Base-by-base conservation (phyloP, 164 flowering plant species). In the Nymphaea colorata region DNA sequence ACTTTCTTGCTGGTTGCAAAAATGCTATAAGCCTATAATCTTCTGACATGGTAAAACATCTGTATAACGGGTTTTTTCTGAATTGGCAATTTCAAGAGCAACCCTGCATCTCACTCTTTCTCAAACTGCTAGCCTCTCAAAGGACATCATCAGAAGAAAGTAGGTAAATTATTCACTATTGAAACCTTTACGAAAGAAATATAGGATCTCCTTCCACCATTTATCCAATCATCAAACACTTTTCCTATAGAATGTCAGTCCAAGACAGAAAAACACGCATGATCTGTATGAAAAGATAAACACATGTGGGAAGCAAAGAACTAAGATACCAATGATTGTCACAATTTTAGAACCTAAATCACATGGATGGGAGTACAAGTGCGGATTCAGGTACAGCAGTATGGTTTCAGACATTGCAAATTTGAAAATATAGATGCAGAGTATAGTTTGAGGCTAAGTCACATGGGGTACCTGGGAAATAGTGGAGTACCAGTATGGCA, bases 21-120 rank as follows among this genome's bases (percentile, higher is more conserved):
- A 47, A 43, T 41, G 11, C 15, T 42, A 59, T 6, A 17, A 5
- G 36, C 10, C 7, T n/a, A 17, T 42, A 44, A 65, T 51, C 14
- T 10, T 3, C 57, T 51, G 82, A 89, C 98, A 92, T 73, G 98
- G 94, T 64, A 92, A 5, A 64, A 89, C 82, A 80, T 92, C 89
- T 5, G 76, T 69, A 71, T 89, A 89, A 36, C 98, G 92, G 64
- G 89, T 92, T 71, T 92, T 92, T 77, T 73, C 64, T 70, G 55
- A 55, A 74, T 89, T 92, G 68, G 77, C 82, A 69, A 70, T 65
- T 66, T 83, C 76, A 63, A 83, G 80, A 73, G 94, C 94, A 57
- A 85, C 91, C n/a, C 71, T 72, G 76, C 91, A 85, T 65, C 78
- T 82, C 85, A 61, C 69, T 64, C 42, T 83, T 75, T 69, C 75